Percentiles rank a stretch among this genome's conserved stretches.
phyloP scores from a whole-genome alignment of 768 basidiomycete genomes.

The Trametes cingulata region DNA sequence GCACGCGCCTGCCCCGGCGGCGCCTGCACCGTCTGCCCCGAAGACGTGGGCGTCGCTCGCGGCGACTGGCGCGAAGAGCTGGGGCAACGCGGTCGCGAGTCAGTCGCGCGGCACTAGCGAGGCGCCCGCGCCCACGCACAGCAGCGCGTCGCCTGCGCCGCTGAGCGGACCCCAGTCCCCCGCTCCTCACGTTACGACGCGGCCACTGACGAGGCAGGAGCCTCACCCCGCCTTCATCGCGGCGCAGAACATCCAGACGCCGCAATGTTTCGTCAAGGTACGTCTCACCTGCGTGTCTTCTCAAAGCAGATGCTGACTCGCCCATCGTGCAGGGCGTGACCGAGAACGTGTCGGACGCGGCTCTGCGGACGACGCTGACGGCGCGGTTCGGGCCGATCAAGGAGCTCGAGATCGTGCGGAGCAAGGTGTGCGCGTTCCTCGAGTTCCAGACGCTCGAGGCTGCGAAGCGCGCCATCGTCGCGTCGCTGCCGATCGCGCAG shows the following conservation, averaged over 20 bases:
- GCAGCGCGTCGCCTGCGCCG: constrained; percentile 36
- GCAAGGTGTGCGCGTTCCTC: constrained; percentile 92
- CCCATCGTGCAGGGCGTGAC: constrained; percentile 59
- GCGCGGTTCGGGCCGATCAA: constrained; percentile 79
- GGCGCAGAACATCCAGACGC: constrained; percentile 61
- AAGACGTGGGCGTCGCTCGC: constrained; percentile 94
- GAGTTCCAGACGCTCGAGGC: constrained; percentile 79
- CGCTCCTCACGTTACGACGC: constrained; percentile 38
- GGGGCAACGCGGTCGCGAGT: constrained; percentile 80
- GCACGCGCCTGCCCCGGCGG: constrained; percentile 35
- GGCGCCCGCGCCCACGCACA: constrained; percentile 43
- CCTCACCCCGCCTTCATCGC: constrained; percentile 52
- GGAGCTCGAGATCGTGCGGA: constrained; percentile 85
- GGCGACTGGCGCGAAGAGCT: constrained; percentile 77
- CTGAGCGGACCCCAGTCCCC: constrained; percentile 33
- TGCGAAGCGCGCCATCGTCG: constrained; percentile 83
- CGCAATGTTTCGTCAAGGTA: constrained; percentile 94
- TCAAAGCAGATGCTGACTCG: not conserved
- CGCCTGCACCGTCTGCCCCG: constrained; percentile 49
- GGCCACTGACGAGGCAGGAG: constrained; percentile 40
- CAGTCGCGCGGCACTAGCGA: constrained; percentile 79
- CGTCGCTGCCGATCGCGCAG: constrained; percentile 60
- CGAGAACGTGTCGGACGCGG: constrained; percentile 56
- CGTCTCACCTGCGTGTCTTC: constrained; percentile 19
- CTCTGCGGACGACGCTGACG: constrained; percentile 52